Conservation (phyloP, 2,329 filamentous ascomycete genomes). For the Venturia nashicola region DNA sequence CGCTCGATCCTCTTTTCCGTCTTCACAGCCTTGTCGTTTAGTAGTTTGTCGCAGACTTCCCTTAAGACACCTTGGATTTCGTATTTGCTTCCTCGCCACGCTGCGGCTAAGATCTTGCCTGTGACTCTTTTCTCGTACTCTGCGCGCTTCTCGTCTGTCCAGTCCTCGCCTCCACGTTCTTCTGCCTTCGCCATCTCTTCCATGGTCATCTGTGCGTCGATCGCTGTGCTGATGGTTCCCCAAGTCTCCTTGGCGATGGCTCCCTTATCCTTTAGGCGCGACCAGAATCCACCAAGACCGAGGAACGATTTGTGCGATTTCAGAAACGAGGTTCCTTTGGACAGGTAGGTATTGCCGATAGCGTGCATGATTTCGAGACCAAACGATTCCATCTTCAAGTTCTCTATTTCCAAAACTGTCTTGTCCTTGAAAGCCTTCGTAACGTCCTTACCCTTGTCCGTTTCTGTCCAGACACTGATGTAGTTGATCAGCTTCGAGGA, state of each 20-base stretch:
- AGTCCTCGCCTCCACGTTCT: conserved; percentile 87
- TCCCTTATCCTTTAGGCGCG: conserved; percentile 88
- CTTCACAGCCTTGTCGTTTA: conserved; percentile 68
- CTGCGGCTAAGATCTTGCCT: conserved; percentile 93
- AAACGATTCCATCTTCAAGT: conserved; percentile 98
- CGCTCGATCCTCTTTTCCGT: conserved; percentile 80
- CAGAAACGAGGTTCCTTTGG: conserved; percentile 75
- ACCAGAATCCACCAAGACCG: conserved; percentile 91
- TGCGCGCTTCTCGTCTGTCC: conserved; percentile 93
- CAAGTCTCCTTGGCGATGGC: conserved; percentile 96
- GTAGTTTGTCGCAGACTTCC: conserved; percentile 82
- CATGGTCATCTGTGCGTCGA: conserved; percentile 96
- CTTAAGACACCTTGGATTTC: conserved; percentile 94
- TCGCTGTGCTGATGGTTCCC: conserved; percentile 92
- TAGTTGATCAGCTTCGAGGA: conserved; percentile 77
- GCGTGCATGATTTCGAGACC: conserved; percentile 93
- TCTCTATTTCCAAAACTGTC: conserved; percentile 88
- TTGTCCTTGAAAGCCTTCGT: conserved; percentile 88
- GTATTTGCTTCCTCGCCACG: conserved; percentile 92
- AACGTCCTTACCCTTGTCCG: conserved; percentile 75
- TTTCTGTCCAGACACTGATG: conserved; percentile 92
- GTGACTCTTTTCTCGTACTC: conserved; percentile 95
- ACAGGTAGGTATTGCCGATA: conserved; percentile 80
- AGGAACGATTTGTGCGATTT: conserved; percentile 97
- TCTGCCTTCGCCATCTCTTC: conserved; percentile 98